Percentiles rank a stretch among this genome's conserved stretches.
phyloP scores from a whole-genome alignment of 2,329 filamentous ascomycete genomes.

The Ophiobolus disseminans region DNA sequence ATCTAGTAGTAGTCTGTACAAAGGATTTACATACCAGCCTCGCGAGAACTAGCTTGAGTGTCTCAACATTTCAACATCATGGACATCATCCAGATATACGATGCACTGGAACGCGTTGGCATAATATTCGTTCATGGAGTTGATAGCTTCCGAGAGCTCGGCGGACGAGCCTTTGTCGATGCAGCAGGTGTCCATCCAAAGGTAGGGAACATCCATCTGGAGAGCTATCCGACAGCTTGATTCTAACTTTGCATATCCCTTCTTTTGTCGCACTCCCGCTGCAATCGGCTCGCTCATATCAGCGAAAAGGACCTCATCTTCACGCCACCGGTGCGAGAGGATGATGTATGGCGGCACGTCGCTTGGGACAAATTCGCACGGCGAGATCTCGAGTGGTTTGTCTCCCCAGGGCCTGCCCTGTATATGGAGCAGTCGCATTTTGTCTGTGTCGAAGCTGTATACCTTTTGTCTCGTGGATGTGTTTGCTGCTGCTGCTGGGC shows the following conservation, averaged over 20 bases:
- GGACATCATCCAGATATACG: background rate
- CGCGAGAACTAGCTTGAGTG: background rate
- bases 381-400: background rate
- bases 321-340: conserved; percentile 1
- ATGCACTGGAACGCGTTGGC: background rate
- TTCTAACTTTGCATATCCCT: background rate
- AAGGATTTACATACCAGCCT: background rate
- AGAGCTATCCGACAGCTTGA: background rate
- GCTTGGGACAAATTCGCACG: background rate
- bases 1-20: background rate
- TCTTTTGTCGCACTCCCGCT: background rate
- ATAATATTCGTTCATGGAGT: background rate
- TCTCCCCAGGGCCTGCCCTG: background rate
- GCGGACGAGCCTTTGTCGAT: background rate
- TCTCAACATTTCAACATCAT: background rate
- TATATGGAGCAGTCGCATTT: background rate
- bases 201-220: background rate
- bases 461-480: too few species aligned
- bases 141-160: background rate
- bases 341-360: background rate
- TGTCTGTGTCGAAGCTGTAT: too few species aligned
- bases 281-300: background rate
- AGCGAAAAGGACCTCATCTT: background rate
- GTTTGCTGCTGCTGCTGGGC: too few species aligned
- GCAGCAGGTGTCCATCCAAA: conserved; percentile 4